Base-by-base conservation (phyloP, 2,329 filamentous ascomycete species). In the Fusarium sulawesiense region DNA sequence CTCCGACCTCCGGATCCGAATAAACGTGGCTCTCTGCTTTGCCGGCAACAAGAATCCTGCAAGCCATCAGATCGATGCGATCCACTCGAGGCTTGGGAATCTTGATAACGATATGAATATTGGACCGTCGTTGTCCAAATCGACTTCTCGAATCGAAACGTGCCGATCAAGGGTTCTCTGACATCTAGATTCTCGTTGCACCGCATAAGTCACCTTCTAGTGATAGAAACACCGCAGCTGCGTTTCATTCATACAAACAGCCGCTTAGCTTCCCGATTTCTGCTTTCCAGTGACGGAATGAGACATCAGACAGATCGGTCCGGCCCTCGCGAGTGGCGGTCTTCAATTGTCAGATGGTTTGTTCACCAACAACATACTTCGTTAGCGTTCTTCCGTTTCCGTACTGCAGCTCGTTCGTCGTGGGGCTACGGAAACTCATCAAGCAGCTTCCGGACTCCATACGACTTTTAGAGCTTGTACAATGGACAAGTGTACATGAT, bases 321-420 rank as follows among this genome's bases (percentile, higher is more conserved):
- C 16, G 41, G 40, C 53, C 41, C 27, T 32, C 34, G 18, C 21
- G 60, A 45, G n/a, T 54, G 53, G 9, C 32, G 30, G 30, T 21
- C 42, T 21, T 21, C 16, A 60, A 23, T 12, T 32, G 37, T 30
- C 41, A 44, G 34, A 55, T 21, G 25, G 46, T 45, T 50, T 44
- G 48, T 44, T 37, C 21, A 34, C 41, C 16, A 27, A 44, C 30
- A 25, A 41, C 30, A 56, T 54, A 20, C 49, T 66, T 45, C 23
- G 20, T 59, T 60, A 53, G 27, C 46, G 34, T 42, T 56, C 29
- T 49, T 64, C 57, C 54, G 57, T 34, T 64, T 67, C 27, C 34
- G 62, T 57, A 70, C 37, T 14, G 18, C 14, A 50, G 30, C 32
- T 25, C 18, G 27, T 40, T 32, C 21, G 10, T 37, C 32, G 25